These are phyloP conservation scores for Syncephalastrum racemosum DNA, from an alignment of 371 early-diverging fungal genomes.

Conservation along the genomic window DNA sequence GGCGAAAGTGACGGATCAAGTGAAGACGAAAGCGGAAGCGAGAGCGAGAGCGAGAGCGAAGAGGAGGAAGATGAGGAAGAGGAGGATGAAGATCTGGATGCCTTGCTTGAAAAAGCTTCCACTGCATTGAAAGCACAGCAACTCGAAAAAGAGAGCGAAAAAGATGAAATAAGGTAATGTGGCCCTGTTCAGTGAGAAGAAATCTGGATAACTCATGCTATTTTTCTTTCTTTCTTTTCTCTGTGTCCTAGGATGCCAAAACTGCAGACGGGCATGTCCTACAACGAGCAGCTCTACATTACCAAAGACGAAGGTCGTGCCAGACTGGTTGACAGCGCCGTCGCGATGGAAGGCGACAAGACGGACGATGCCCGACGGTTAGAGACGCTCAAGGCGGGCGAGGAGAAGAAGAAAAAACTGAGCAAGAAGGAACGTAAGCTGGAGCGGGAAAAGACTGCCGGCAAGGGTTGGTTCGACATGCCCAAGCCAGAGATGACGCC, in stretches of 20 bases:
- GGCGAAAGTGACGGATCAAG: slow-evolving; percentile 11
- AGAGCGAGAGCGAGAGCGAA: slow-evolving; percentile 2
- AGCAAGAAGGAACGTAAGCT: slow-evolving; percentile 8
- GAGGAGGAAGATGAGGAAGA: slow-evolving; percentile 7
- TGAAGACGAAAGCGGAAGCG: slow-evolving; percentile 13
- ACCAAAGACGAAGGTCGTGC: slow-evolving; percentile 14
- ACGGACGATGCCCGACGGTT: slow-evolving; percentile 18
- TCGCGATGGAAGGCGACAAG: slow-evolving; percentile 20
- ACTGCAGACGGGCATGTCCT: slow-evolving; percentile 36
- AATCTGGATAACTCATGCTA: neutral
- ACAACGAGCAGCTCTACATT: slow-evolving; percentile 33
- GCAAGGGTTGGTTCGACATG: slow-evolving; percentile 93
- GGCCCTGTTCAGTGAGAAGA: neutral
- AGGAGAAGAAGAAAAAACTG: slow-evolving; percentile 17
- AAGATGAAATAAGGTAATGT: slow-evolving; percentile 17
- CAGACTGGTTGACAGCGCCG: slow-evolving; percentile 19
- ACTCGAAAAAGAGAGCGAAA: slow-evolving; percentile 19
- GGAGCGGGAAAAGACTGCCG: slow-evolving; percentile 64
- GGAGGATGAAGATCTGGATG: slow-evolving; percentile 47
- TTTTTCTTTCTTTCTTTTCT: neutral
- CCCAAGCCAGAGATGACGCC: slow-evolving; percentile 83
- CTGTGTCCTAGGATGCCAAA: slow-evolving; percentile 28
- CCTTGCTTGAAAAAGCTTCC: slow-evolving; percentile 49
- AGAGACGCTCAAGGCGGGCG: slow-evolving; percentile 19
- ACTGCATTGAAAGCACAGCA: slow-evolving; percentile 33